These are phyloP conservation scores for Pseudogymnoascus sp. DNA, from an alignment of 2,329 filamentous ascomycete species.

Conservation along the genomic window DNA sequence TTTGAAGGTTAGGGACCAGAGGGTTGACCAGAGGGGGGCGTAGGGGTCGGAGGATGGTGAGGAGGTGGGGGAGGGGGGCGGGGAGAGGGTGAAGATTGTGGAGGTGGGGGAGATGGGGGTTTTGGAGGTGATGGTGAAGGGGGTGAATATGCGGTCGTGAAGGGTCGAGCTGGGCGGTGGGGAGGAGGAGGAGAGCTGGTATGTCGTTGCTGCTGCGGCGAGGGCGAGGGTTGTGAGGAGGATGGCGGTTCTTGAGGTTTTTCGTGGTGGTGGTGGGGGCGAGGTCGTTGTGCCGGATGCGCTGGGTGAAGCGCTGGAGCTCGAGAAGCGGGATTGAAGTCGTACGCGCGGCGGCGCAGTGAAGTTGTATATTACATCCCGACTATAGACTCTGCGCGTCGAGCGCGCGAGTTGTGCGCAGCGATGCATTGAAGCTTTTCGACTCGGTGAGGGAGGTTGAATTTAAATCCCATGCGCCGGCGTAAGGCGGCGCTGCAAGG, in stretches of 20 bases:
- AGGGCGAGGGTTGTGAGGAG: background rate
- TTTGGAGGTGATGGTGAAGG: conserved; percentile 55
- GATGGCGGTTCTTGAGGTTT: background rate
- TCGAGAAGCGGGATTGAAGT: background rate
- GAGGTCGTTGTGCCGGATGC: background rate
- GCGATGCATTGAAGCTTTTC: background rate
- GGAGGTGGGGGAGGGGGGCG: conserved; percentile 27
- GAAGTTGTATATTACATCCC: background rate
- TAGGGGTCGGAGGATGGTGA: conserved; percentile 36
- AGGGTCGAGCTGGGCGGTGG: background rate
- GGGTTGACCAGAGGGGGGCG: too few species aligned
- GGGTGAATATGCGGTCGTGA: conserved; percentile 39
- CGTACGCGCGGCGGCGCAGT: background rate
- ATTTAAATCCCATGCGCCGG: background rate
- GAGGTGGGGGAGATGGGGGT: conserved; percentile 57
- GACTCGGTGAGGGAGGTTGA: background rate
- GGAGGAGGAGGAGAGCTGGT: background rate
- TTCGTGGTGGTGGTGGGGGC: background rate
- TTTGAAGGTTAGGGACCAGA: too few species aligned
- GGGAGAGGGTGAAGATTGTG: conserved; percentile 57
- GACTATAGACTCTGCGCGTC: background rate
- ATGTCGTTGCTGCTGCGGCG: background rate
- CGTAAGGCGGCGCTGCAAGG: background rate
- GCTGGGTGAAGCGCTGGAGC: background rate
- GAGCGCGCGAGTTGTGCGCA: background rate